phyloP scores from a whole-genome alignment of 345 rosid genomes.

The Pistacia vera region DNA sequence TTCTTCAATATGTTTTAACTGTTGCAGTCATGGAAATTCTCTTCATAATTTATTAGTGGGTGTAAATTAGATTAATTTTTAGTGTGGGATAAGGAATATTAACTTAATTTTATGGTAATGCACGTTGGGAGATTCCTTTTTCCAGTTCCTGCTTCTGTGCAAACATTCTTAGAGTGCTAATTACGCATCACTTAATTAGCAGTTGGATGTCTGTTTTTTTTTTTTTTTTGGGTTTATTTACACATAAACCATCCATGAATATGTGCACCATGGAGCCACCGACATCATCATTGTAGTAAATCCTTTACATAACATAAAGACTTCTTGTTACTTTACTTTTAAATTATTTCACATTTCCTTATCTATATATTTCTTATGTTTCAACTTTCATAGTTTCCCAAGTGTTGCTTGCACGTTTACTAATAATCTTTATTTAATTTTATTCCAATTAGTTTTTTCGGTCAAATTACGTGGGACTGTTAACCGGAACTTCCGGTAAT shows the following conservation, averaged over 20 bases:
- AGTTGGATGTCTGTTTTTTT: neutral
- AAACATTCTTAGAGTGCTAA: constrained; percentile 43
- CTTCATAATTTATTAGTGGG: neutral
- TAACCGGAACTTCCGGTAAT: constrained; percentile 12
- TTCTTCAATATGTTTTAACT: neutral
- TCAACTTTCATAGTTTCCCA: neutral
- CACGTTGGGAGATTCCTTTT: neutral
- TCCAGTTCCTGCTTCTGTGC: neutral
- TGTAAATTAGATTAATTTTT: neutral
- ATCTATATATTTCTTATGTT: neutral
- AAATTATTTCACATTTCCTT: no score
- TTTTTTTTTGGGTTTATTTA: constrained; percentile 17
- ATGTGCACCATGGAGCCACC: constrained; percentile 25
- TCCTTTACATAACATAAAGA: neutral
- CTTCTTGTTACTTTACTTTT: neutral
- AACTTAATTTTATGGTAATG: no score
- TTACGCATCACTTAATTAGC: constrained; percentile 18
- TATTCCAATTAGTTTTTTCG: neutral
- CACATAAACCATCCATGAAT: constrained; percentile 14
- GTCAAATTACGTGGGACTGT: neutral
- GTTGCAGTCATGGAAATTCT: neutral
- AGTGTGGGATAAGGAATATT: no score
- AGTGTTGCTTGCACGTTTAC: neutral
- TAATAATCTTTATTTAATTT: neutral
- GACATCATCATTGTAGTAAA: constrained; percentile 23